Evolutionary conservation across 345 rosid genomes (phyloP), one percentile per base, ranked within the genome.

Genomic region (Dovyalis caffra): DNA sequence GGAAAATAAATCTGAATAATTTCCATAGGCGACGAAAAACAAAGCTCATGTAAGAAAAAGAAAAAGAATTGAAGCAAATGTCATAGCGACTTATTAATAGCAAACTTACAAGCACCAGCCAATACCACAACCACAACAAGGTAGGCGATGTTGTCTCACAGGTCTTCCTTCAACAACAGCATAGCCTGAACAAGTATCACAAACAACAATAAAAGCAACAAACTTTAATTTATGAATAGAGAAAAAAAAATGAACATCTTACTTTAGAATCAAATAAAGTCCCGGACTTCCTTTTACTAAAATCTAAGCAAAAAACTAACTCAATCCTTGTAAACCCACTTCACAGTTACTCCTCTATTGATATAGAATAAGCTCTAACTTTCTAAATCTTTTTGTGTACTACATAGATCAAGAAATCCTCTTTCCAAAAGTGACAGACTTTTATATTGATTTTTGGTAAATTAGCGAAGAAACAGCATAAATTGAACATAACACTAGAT

Each of bases 81-180:
- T 25, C 25, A 31, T 43, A 8, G 29, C 43, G 45, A 61, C 32
- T 35, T 53, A 33, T 32, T 3, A 38, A 33, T 0, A 32, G 68
- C 23, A 51, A 57, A 84, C 99, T 88, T 86, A 92, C 99, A 92
- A 76, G 84, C 80, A 88, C 97, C 99, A 95, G 67, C 97, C 99
- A 62, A 86, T 9, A 76, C 99, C 97, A 68, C 86, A 76, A 62
- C 99, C 99, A 72, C 97, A 95, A 83, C 97, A 92, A 70, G 94
- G 97, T 70, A 91, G 92, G 31, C 91, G 94, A 29, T 77, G 88
- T 51, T 85, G 86, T 80, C 86, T 86, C 14, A 86, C 93, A 64
- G 97, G 91, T 80, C 89, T 88, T 83, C 98, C 98, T 85, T 91
- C 97, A 81, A 90, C 95, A 70, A 91, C 85, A 68, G 91, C 95